Conservation (phyloP, 768 basidiomycete species). For the Termitomyces sp. region DNA sequence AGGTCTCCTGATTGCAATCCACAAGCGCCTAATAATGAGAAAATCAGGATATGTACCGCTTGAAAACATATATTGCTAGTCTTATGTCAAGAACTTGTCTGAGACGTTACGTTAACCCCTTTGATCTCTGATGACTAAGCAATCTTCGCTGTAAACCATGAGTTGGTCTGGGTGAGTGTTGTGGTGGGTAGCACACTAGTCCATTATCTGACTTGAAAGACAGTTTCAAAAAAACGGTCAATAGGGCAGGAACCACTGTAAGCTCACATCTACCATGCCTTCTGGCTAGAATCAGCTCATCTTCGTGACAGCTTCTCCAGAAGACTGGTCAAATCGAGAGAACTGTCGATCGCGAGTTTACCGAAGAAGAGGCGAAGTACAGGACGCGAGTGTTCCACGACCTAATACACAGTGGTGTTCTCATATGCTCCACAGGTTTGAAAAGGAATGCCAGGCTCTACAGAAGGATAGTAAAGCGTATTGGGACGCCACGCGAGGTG, state of each 20-base stretch:
- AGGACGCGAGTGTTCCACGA: slow-evolving; percentile 55
- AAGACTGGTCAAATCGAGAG: slow-evolving; percentile 98
- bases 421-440: slow-evolving; percentile 55
- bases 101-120: not conserved
- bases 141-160: slow-evolving; percentile 13
- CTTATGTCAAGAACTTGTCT: not conserved
- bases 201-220: slow-evolving; percentile 1
- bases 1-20: not conserved
- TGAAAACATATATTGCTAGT: too few relatives aligned
- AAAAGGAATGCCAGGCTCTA: slow-evolving; percentile 90
- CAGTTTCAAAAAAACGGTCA: slow-evolving; percentile 92
- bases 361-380: slow-evolving; percentile 88
- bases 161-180: slow-evolving; percentile 24
- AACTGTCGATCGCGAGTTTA: slow-evolving; percentile 90
- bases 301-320: slow-evolving; percentile 68
- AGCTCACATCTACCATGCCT: slow-evolving; percentile 18
- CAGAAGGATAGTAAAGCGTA: slow-evolving; percentile 97
- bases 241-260: slow-evolving; percentile 87
- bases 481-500: slow-evolving; percentile 90
- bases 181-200: not conserved
- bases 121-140: slow-evolving; percentile 12
- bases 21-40: not conserved
- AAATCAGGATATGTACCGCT: not conserved
- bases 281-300: slow-evolving; percentile 10
- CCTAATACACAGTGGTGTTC: not conserved